Percentiles rank a stretch among this genome's conserved stretches.
phyloP scores from a whole-genome alignment of 495 filamentous ascomycete genomes.

The Neurospora sp. region DNA sequence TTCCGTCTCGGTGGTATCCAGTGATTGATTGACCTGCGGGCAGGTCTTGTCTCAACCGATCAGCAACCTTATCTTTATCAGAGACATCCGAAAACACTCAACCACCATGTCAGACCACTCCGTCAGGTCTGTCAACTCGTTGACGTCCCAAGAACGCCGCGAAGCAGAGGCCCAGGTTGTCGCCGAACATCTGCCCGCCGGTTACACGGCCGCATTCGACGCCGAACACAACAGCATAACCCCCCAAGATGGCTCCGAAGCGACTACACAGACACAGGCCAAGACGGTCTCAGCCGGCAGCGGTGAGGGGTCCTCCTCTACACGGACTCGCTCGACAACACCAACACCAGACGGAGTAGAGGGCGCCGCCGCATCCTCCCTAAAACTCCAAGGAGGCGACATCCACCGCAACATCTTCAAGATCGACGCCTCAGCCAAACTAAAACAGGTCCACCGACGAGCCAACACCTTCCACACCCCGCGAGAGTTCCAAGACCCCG shows the following conservation, averaged over 20 bases:
- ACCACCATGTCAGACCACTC: neutral
- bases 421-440: slow-evolving; percentile 41
- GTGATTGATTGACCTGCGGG: neutral
- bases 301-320: slow-evolving; percentile 63
- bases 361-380: slow-evolving; percentile 36
- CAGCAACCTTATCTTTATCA: neutral
- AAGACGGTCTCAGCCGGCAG: slow-evolving; percentile 37
- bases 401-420: slow-evolving; percentile 62
- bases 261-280: slow-evolving; percentile 2
- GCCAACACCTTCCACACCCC: slow-evolving; percentile 49
- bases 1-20: neutral
- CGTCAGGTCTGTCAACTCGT: neutral
- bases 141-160: slow-evolving; percentile 4
- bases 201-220: slow-evolving; percentile 36
- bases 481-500: slow-evolving; percentile 12
- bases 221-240: slow-evolving; percentile 1
- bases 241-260: slow-evolving; percentile 7
- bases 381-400: slow-evolving; percentile 57
- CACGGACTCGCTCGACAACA: slow-evolving; percentile 27
- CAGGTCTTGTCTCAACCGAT: neutral
- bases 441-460: slow-evolving; percentile 38
- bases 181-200: slow-evolving; percentile 34
- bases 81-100: neutral
- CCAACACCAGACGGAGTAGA: neutral
- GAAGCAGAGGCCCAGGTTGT: slow-evolving; percentile 26